These are phyloP conservation scores for Byssothecium circinans DNA, from an alignment of 2,329 filamentous ascomycete species.

Conservation along the genomic window DNA sequence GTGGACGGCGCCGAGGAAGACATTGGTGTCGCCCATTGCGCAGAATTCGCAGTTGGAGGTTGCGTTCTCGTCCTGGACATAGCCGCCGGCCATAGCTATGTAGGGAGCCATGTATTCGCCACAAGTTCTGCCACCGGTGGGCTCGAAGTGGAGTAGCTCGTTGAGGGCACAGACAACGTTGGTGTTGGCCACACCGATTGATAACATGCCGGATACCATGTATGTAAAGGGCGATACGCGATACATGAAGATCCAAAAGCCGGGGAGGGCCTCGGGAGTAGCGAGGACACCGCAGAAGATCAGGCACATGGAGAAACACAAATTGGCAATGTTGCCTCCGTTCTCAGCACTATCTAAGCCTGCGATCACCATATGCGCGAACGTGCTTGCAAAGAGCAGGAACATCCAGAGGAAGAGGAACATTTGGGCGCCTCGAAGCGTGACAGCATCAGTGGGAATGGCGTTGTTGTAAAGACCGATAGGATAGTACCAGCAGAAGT, in stretches of 20 bases:
- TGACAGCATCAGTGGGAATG: slow-evolving; percentile 59
- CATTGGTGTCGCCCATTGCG: slow-evolving; percentile 46
- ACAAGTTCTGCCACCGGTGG: slow-evolving; percentile 53
- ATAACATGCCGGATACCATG: slow-evolving; percentile 71
- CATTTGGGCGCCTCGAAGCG: slow-evolving; percentile 74
- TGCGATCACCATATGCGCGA: slow-evolving; percentile 76
- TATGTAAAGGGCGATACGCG: slow-evolving; percentile 82
- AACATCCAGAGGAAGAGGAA: slow-evolving; percentile 76
- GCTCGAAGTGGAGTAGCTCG: slow-evolving; percentile 69
- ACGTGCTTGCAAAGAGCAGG: slow-evolving; percentile 79
- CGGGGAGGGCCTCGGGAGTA: slow-evolving; percentile 62
- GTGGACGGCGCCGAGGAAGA: slow-evolving; percentile 46
- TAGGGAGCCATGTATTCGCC: slow-evolving; percentile 43
- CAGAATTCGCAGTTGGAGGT: slow-evolving; percentile 46
- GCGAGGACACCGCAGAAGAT: slow-evolving; percentile 78
- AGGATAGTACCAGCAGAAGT: slow-evolving; percentile 82
- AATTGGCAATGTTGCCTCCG: slow-evolving; percentile 73
- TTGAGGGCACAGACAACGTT: slow-evolving; percentile 66
- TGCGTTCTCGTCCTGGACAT: slow-evolving; percentile 36
- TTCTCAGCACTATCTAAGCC: slow-evolving; percentile 74
- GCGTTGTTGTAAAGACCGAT: slow-evolving; percentile 76
- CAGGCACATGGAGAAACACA: slow-evolving; percentile 72
- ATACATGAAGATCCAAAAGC: slow-evolving; percentile 87
- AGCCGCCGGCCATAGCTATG: slow-evolving; percentile 38
- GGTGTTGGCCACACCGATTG: slow-evolving; percentile 69